These are phyloP conservation scores for Starmerella tilneyi DNA, from an alignment of 805 yeast genomes.

Conservation along the genomic window DNA sequence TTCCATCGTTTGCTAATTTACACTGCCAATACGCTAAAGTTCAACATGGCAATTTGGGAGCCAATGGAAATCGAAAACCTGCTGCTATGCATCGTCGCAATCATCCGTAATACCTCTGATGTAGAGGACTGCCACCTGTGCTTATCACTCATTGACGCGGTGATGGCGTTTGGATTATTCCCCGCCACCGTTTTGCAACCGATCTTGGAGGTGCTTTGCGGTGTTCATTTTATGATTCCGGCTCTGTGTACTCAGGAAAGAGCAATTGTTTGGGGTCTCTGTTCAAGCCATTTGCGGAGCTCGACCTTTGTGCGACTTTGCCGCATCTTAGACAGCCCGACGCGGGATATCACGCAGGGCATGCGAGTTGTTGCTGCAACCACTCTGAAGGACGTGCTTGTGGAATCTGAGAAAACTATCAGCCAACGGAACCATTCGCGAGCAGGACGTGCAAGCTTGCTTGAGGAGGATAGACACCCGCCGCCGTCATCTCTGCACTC, in stretches of 20 bases:
- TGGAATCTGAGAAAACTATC: conserved; percentile 1
- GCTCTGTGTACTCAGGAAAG: conserved; percentile 33
- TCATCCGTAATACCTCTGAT: conserved; percentile 37
- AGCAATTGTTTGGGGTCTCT: conserved; percentile 35
- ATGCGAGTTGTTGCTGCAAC: conserved; percentile 33
- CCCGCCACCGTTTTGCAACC: conserved; percentile 36
- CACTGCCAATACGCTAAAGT: conserved; percentile 39
- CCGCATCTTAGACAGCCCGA: conserved; percentile 26
- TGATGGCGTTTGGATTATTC: conserved; percentile 39
- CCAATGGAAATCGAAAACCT: conserved; percentile 34
- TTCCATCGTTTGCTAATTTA: conserved; percentile 33
- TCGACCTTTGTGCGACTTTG: conserved; percentile 30
- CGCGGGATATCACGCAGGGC: conserved; percentile 27
- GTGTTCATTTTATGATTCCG: conserved; percentile 34
- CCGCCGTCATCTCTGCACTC: neutral
- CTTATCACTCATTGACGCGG: conserved; percentile 37
- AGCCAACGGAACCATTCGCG: neutral
- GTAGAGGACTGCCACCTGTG: conserved; percentile 33
- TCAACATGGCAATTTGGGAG: conserved; percentile 39
- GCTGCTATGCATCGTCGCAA: conserved; percentile 31
- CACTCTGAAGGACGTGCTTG: conserved; percentile 27
- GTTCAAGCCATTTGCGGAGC: conserved; percentile 34
- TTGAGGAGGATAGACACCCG: neutral
- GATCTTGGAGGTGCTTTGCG: conserved; percentile 40
- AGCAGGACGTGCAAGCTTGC: neutral